Percentiles rank a stretch among this genome's conserved stretches.
These are phyloP conservation scores for Echinochloa phyllopogon DNA, from an alignment of 176 grass and related monocot species.

Conservation along the genomic window DNA sequence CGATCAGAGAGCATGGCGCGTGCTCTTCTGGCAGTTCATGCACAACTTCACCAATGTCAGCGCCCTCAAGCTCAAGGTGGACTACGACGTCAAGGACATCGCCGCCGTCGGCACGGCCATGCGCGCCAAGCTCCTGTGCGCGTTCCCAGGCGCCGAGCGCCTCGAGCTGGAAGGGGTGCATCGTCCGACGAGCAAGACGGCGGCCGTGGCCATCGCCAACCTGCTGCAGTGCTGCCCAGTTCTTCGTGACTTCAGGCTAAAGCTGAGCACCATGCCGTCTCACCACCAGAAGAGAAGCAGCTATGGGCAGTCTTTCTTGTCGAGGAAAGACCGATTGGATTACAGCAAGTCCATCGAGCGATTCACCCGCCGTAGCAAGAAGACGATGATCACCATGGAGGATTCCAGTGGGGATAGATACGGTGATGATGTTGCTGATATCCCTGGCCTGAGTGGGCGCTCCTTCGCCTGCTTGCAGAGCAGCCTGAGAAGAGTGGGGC, in stretches of 20 bases:
- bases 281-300: rapidly evolving
- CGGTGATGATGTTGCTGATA: not conserved
- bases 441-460: not conserved
- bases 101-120: not conserved
- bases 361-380: not conserved
- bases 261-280: not conserved
- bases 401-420: not conserved
- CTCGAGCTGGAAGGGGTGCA: constrained; percentile 17
- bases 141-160: not conserved
- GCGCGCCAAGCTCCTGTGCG: not conserved
- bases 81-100: not conserved
- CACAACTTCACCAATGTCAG: not conserved
- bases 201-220: not conserved
- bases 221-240: constrained; percentile 9
- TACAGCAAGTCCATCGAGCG: not conserved
- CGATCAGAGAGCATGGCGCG: no score
- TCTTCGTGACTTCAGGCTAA: not conserved
- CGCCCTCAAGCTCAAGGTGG: constrained; percentile 15
- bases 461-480: constrained; percentile 8
- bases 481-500: not conserved
- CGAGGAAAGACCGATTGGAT: not conserved
- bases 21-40: not conserved
- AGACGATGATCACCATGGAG: not conserved
- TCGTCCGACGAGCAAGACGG: not conserved
- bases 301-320: rapidly evolving